These are phyloP conservation scores for Magnusiomyces clavatus DNA, from an alignment of 1,139 yeast genomes.

Conservation along the genomic window DNA sequence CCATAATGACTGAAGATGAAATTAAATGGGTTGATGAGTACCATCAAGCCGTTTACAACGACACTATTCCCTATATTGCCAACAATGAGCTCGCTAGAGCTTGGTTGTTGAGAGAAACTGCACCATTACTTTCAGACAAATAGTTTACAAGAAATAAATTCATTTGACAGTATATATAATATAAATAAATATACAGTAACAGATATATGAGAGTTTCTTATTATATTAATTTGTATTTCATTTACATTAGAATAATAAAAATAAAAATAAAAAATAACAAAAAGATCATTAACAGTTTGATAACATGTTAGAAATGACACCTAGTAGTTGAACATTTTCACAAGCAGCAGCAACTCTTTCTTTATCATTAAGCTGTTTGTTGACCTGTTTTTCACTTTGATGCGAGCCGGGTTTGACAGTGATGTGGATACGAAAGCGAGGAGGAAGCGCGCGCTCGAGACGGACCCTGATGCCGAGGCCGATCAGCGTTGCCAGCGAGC, in stretches of 20 bases:
- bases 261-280: too few species aligned
- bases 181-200: too few species aligned
- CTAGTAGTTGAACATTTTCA: constrained; percentile 84
- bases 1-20: constrained; percentile 56
- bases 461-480: constrained; percentile 94
- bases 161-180: too few species aligned
- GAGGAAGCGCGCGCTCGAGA: constrained; percentile 79
- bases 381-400: constrained; percentile 92
- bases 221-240: too few species aligned
- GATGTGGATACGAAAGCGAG: constrained; percentile 72
- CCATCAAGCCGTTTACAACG: constrained; percentile 55
- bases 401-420: constrained; percentile 87
- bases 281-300: constrained; percentile 46
- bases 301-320: constrained; percentile 88
- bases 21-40: constrained; percentile 59
- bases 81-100: constrained; percentile 36
- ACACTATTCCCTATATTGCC: constrained; percentile 41
- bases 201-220: too few species aligned
- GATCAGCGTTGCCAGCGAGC: constrained; percentile 90
- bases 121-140: not conserved
- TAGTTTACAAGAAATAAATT: too few species aligned
- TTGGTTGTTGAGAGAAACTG: constrained; percentile 12
- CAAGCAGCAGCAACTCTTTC: constrained; percentile 99
- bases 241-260: too few species aligned
- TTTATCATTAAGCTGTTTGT: constrained; percentile 93